A percentile compares a stretch with the other conserved stretches of the same genome.
Conservation (phyloP, 2,329 filamentous ascomycete species). For the Neocatenulostroma microsporum region DNA sequence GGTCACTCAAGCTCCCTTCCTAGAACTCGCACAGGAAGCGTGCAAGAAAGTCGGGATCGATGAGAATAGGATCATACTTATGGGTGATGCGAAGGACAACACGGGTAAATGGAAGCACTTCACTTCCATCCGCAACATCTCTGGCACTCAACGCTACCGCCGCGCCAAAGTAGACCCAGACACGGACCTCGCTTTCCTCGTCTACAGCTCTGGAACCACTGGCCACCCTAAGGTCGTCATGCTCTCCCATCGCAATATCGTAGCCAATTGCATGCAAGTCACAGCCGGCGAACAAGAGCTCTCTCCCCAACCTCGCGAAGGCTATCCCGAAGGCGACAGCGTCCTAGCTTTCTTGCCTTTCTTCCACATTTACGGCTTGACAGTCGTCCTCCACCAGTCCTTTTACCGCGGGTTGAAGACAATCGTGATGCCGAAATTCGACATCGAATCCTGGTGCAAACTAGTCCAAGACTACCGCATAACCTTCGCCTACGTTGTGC, state of each 20-base stretch:
- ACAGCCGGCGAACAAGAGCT: constrained; percentile 31
- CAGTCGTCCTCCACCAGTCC: constrained; percentile 61
- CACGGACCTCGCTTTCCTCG: constrained; percentile 72
- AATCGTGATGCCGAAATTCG: constrained; percentile 71
- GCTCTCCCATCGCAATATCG: constrained; percentile 74
- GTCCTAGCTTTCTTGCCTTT: constrained; percentile 77
- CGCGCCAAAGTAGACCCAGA: constrained; percentile 57
- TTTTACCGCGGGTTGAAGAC: constrained; percentile 59
- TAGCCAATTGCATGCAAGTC: constrained; percentile 56
- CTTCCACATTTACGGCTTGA: constrained; percentile 83
- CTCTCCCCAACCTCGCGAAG: constrained; percentile 45
- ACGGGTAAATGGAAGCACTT: constrained; percentile 61
- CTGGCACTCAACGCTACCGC: constrained; percentile 51
- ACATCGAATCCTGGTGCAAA: constrained; percentile 68
- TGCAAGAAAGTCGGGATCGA: constrained; percentile 63
- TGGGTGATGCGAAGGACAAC: constrained; percentile 65
- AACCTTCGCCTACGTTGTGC: constrained; percentile 74
- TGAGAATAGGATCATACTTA: constrained; percentile 62
- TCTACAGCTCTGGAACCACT: constrained; percentile 85
- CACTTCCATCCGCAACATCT: constrained; percentile 58
- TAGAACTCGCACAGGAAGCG: constrained; percentile 57
- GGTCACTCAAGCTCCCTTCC: constrained; percentile 61
- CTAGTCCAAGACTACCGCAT: constrained; percentile 67
- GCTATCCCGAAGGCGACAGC: constrained; percentile 56
- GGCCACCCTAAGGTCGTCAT: constrained; percentile 87